Conservation (phyloP, 257 asterid species). For the Nicotiana attenuata region DNA sequence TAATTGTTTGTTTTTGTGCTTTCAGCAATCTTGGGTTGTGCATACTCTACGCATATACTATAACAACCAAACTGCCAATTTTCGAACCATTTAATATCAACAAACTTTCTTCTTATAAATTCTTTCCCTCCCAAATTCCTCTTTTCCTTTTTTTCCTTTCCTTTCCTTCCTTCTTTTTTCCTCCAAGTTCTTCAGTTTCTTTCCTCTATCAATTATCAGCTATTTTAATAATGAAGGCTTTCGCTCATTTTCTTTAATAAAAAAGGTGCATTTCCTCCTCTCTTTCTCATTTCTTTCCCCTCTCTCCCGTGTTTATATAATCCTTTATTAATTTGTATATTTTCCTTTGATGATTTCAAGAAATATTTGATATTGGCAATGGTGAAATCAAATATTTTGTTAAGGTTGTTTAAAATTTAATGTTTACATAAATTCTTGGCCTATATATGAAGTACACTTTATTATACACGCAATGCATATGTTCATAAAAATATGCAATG, state of each 20-base stretch:
- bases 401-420: too few relatives aligned
- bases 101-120: neutral
- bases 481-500: too few relatives aligned
- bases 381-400: too few relatives aligned
- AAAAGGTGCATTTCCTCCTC: neutral
- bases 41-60: neutral
- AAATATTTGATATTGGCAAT: neutral
- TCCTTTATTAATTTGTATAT: neutral
- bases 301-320: neutral
- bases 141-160: neutral
- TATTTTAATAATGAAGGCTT: neutral
- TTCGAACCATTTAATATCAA: neutral
- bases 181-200: neutral
- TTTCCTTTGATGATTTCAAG: neutral
- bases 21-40: neutral
- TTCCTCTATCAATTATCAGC: conserved; percentile 1
- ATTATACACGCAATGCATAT: too few relatives aligned
- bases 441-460: too few relatives aligned
- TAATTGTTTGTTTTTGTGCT: neutral
- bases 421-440: too few relatives aligned
- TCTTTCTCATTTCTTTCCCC: neutral
- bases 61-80: neutral
- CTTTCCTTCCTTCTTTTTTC: neutral
- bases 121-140: neutral
- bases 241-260: neutral